Evolutionary conservation across 345 rosid genomes (phyloP), one percentile per base, ranked within the genome.

Genomic region (Gossypium longicalyx): DNA sequence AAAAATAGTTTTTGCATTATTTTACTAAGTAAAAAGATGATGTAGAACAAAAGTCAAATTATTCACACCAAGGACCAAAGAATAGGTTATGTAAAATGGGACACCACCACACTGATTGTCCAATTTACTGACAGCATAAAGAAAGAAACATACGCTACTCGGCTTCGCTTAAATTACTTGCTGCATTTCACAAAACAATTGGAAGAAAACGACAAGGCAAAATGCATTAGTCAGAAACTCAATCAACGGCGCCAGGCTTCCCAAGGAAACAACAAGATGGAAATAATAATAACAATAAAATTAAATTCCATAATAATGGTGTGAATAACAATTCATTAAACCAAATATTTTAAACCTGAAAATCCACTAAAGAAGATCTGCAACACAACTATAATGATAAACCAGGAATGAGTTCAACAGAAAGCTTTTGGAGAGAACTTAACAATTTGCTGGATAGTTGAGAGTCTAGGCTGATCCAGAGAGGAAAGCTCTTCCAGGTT

Each of bases 401-500:
- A 48, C 56, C 29, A 13, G 4, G 23, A 48, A 48, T 1, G 57
- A 13, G 52, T 47, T 9, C 22, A 16, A 48, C 71, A 48, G 2
- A 17, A 47, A 49, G 8, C 22, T 16, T 51, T 16, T 7, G 43
- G 11, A 1, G 13, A 25, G 45, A 12, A 23, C 7, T 48, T 68
- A n/a, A 69, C n/a, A 27, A 16, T 4, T 69, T 9, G 0, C 12
- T 27, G 16, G 59, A 13, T 16, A 4, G 16, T 27, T 9, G 0
- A 20, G 19, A 12, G 71, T 15, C 72, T 60, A 27, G 2, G 60
- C n/a, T n/a, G 78, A 45, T 7, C 77, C 83, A 11, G 74, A 19
- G 7, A 84, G 70, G 66, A 81, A 84, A 11, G 85, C 86, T 71
- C 86, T 83, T 73, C 86, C 86, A 52, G 86, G 86, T 45, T 71